phyloP scores from a whole-genome alignment of 805 yeast species.

The Ascoidea tarda region DNA sequence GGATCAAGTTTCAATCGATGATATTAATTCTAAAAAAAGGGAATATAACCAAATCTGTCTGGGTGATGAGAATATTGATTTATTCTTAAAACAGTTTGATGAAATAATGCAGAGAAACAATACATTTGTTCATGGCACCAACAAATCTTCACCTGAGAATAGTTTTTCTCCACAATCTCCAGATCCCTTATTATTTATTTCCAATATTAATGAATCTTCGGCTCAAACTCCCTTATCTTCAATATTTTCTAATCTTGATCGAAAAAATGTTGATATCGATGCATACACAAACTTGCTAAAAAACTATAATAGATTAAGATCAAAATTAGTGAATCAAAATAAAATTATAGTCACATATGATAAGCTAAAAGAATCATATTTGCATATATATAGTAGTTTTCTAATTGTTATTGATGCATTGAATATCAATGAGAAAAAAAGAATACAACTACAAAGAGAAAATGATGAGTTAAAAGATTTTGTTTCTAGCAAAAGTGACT shows the following conservation, averaged over 20 bases:
- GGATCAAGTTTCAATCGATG: too few species aligned
- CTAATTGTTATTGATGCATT: too few species aligned
- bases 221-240: background rate
- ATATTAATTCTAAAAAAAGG: too few species aligned
- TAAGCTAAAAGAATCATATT: background rate
- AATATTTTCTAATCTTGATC: too few species aligned
- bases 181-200: background rate
- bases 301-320: background rate
- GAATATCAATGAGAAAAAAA: background rate
- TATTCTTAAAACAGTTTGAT: background rate
- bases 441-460: background rate
- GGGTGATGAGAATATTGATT: background rate
- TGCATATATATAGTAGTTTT: too few species aligned
- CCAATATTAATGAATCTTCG: background rate
- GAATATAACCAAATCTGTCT: too few species aligned
- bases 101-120: background rate
- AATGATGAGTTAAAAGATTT: too few species aligned
- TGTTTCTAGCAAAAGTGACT: too few species aligned
- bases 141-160: background rate
- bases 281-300: background rate
- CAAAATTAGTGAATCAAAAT: background rate
- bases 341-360: background rate
- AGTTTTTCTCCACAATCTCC: background rate
- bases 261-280: background rate
- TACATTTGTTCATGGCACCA: too few species aligned